These are phyloP conservation scores for Aegilops speltoides DNA, from an alignment of 176 grass and related monocot species.

Conservation along the genomic window DNA sequence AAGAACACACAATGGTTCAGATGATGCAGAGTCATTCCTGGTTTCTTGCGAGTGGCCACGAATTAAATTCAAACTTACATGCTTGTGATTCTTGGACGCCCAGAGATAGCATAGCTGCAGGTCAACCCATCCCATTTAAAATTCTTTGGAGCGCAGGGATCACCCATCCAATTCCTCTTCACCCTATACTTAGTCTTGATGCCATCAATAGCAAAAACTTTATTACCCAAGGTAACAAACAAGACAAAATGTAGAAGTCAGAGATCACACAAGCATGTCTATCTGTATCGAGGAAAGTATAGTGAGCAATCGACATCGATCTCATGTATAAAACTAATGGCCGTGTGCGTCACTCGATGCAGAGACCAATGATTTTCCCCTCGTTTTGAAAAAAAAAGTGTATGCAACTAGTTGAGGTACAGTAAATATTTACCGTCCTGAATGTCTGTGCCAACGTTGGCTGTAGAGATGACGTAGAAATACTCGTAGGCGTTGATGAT, in stretches of 20 bases:
- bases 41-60: not conserved
- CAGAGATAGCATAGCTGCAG: not conserved
- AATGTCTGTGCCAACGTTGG: too few relatives aligned
- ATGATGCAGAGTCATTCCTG: not conserved
- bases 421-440: too few relatives aligned
- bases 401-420: too few relatives aligned
- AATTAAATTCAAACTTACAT: not conserved
- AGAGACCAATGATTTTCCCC: too few relatives aligned
- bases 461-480: slow-evolving; percentile 28
- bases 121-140: not conserved
- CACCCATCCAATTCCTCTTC: not conserved
- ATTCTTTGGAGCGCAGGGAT: not conserved
- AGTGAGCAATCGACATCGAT: too few relatives aligned
- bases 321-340: too few relatives aligned
- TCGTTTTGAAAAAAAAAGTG: too few relatives aligned
- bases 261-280: too few relatives aligned
- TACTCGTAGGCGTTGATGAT: slow-evolving; percentile 45
- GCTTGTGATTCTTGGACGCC: not conserved
- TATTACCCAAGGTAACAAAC: not conserved
- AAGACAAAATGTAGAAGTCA: not conserved
- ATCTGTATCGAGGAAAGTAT: too few relatives aligned
- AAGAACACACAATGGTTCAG: not conserved
- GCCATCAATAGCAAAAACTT: not conserved
- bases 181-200: not conserved
- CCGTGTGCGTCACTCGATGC: too few relatives aligned